Evolutionary conservation across 2,329 filamentous ascomycete species (phyloP), one percentile per base, ranked within the genome.

Genomic region (Aspergillus pseudotamarii): DNA sequence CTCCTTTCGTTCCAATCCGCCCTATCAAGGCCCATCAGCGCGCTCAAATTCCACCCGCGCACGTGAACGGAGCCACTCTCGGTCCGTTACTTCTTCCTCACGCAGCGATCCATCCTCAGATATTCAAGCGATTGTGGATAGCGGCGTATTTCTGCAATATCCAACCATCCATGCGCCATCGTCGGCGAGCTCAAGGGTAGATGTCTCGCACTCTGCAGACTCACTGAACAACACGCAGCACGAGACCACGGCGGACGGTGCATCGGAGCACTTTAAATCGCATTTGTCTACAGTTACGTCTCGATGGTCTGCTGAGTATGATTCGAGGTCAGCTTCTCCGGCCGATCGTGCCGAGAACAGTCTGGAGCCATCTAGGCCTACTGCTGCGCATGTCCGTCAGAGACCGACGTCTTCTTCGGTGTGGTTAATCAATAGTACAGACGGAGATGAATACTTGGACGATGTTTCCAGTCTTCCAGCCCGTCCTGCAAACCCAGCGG

Each of bases 251-350:
- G 73, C 73, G 9, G 75, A 77, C 41, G 72, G 71, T 26, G 72
- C 75, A 23, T 73, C 74, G 16, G 71, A 75, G 23, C 75, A 75
- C 58, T 80, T 79, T 72, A 78, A 78, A 59, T 78, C 78, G 55
- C 77, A 79, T 51, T 70, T 83, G 28, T 83, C 81, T 14, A 79
- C 79, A 10, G 78, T 82, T 6, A 78, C 78, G 2, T 83, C 82
- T 21, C 76, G 78, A 61, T 77, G 74, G 73, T 79, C 78, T 14
- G 75, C 72, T 16, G 76, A 79, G 57, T 72, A 72, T 60, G 62
- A 73, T 60, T 60, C 71, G 21, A 71, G 73, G 59, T 68, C 64
- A 34, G 50, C 69, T 14, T 70, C 72, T n/a, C 66, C 70, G 6
- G 66, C 68, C 14, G 68, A 65, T 21, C 65, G 46, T 26, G 64